Percentiles rank a stretch among this genome's conserved stretches.
Conservation (phyloP, 768 basidiomycete species). For the Naganishia randhawae region DNA sequence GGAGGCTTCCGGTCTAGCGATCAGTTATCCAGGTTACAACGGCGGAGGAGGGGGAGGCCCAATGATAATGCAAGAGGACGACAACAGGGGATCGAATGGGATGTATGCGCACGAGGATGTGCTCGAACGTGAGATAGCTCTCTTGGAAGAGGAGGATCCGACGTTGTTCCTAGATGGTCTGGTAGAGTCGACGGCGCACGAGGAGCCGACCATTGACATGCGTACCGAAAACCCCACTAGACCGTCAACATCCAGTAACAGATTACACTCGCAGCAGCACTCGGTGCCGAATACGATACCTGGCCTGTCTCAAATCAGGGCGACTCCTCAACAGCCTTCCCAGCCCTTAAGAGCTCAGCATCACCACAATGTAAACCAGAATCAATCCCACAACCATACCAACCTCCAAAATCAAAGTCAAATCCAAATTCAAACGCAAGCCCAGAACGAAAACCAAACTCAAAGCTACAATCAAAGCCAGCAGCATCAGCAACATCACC, state of each 20-base stretch:
- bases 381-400: not conserved
- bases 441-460: not conserved
- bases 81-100: not conserved
- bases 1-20: constrained; percentile 4
- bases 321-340: not conserved
- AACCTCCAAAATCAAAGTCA: not conserved
- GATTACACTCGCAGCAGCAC: not conserved
- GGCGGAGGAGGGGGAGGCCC: not conserved
- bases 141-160: constrained; percentile 18
- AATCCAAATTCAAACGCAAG: not conserved
- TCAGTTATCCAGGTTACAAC: constrained; percentile 12
- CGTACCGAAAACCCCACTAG: not conserved
- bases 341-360: not conserved
- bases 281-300: not conserved
- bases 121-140: constrained; percentile 11
- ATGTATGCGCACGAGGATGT: constrained; percentile 15
- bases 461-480: not conserved
- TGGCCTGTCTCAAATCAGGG: not conserved
- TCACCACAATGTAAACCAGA: not conserved
- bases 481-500: constrained; percentile 6
- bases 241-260: not conserved
- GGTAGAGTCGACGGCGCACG: not conserved
- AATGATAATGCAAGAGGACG: not conserved
- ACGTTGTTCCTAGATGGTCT: constrained; percentile 9
- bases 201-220: not conserved